Evolutionary conservation across 1,284 basidiomycete species (phyloP).

Genomic region (Leccinum insigne): DNA sequence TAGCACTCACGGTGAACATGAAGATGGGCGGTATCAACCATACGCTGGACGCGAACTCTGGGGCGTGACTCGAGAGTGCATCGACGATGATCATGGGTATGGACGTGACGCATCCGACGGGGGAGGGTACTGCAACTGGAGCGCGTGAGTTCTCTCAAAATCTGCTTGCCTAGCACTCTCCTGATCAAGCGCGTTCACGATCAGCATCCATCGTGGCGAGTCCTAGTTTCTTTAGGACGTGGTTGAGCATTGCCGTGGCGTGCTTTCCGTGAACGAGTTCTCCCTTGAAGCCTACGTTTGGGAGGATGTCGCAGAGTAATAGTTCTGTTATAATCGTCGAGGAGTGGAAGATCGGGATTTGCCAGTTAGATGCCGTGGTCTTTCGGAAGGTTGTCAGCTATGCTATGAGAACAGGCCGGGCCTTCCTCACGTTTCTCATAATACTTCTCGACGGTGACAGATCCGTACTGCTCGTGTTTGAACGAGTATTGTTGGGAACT

Average conservation of each 20-base stretch:
- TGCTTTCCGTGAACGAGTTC: slow-evolving; percentile 62
- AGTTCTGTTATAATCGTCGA: slow-evolving; percentile 61
- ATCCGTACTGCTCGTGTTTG: slow-evolving; percentile 46
- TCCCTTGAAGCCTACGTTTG: slow-evolving; percentile 69
- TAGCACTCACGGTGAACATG: slow-evolving; percentile 62
- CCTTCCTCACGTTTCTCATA: slow-evolving; percentile 54
- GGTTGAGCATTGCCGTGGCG: slow-evolving; percentile 66
- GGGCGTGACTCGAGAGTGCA: slow-evolving; percentile 52
- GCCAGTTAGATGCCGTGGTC: slow-evolving; percentile 56
- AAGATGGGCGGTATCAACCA: slow-evolving; percentile 82
- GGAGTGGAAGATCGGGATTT: slow-evolving; percentile 54
- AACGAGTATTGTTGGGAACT: slow-evolving; percentile 56
- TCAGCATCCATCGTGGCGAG: slow-evolving; percentile 64
- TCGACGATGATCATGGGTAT: slow-evolving; percentile 82
- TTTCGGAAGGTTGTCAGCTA: slow-evolving; percentile 26
- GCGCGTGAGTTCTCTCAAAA: slow-evolving; percentile 39
- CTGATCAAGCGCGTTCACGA: neutral
- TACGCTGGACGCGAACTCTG: slow-evolving; percentile 49
- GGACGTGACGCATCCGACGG: slow-evolving; percentile 77
- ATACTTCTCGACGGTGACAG: slow-evolving; percentile 62
- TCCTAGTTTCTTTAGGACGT: slow-evolving; percentile 57
- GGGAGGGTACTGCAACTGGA: slow-evolving; percentile 44
- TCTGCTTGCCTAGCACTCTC: neutral
- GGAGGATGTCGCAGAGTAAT: slow-evolving; percentile 68
- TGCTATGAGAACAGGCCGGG: neutral